These are phyloP conservation scores for Crithidia fasciculata DNA, from an alignment of 208 protist species.

Conservation along the genomic window DNA sequence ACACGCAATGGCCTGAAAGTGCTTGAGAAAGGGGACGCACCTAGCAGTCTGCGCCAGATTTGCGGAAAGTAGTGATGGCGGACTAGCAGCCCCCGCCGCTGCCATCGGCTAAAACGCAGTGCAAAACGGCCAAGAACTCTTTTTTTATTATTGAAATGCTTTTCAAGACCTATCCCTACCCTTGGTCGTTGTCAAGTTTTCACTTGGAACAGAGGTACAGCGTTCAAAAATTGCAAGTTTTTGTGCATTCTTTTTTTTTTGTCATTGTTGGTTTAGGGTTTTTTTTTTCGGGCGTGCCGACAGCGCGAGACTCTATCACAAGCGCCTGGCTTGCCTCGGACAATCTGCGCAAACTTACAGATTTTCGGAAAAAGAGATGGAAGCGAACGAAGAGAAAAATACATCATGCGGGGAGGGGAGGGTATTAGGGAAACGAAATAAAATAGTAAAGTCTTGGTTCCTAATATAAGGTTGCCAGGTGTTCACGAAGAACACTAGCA, in stretches of 20 bases:
- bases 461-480: constrained; percentile 7
- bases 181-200: background rate
- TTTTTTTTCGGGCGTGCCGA: background rate
- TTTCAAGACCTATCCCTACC: background rate
- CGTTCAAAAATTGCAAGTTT: constrained; percentile 11
- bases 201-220: constrained; percentile 17
- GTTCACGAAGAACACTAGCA: constrained; percentile 9
- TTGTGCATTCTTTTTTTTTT: constrained; percentile 9
- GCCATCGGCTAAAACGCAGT: too few species aligned
- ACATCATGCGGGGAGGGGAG: constrained; percentile 16
- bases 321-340: constrained; percentile 6
- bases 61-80: too few species aligned
- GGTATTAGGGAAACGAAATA: constrained; percentile 29
- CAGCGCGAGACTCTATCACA: constrained; percentile 8
- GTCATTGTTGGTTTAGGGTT: too few species aligned
- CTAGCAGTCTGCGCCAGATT: too few species aligned
- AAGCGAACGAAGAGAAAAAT: constrained; percentile 23
- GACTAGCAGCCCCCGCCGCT: too few species aligned
- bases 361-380: constrained; percentile 5
- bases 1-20: too few species aligned
- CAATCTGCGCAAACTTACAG: constrained; percentile 22
- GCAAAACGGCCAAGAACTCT: too few species aligned
- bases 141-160: too few species aligned
- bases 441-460: constrained; percentile 14
- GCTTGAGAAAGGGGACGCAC: too few species aligned